Evolutionary conservation across 1,284 basidiomycete species (phyloP), one percentile per base, ranked within the genome.

Genomic region (Taiwanofungus camphoratus): DNA sequence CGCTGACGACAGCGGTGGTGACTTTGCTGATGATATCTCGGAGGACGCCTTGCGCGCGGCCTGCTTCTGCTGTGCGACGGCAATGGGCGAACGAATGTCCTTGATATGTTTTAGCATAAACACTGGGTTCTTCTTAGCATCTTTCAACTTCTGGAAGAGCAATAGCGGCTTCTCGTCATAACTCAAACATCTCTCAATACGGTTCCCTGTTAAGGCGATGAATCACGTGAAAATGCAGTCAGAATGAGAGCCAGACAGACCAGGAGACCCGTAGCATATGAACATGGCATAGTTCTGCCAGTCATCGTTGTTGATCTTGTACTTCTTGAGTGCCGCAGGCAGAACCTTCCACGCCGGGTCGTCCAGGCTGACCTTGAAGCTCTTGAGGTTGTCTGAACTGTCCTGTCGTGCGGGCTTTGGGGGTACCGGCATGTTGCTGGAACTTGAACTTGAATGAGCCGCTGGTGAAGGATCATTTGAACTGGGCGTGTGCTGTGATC

Each of bases 231-330:
- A 36, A 3, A 45, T 13, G 47, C 22, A 36, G 29, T 42, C 43
- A 21, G 41, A 43, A 13, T 27, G 16, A 34, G 9, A 43, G 44
- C n/a, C n/a, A n/a, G 45, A 65, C 76, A 56, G 58, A 91, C 92
- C 89, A 39, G 91, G 77, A 48, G 87, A 84, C 12, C 92, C 94
- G 63, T 94, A 97, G 59, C 94, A 98, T 52, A 99, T 98, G 67
- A 99, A 99, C 79, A 99, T 87, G 19, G 95, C 96, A 69, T 99
- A 99, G 58, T 92, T 87, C 70, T 92, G 87, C 94, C 95, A 99
- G 63, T 93, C 94, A 56, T 99, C 96, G 60, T 94, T 94, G 60
- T 94, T 87, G 66, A 99, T 98, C 62, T 92, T 92, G 68, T 99
- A 99, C 66, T 98, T 98, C 69, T 97, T 97, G 52, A 99, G 71